Conservation (phyloP, 225 moss, liverwort and hornwort species). For the Sphagnum tenellum region DNA sequence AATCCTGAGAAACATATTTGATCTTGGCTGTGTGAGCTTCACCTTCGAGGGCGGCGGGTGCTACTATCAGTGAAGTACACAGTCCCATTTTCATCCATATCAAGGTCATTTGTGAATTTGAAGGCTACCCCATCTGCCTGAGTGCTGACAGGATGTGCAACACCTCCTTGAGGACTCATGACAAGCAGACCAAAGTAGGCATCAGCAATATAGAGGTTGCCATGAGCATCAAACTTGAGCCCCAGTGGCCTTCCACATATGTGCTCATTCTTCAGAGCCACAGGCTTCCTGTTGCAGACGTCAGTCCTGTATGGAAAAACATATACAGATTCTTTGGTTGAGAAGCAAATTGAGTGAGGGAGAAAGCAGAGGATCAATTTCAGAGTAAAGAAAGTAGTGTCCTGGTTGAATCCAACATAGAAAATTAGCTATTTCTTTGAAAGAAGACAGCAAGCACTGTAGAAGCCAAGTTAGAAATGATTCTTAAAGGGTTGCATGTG, state of each 20-base stretch:
- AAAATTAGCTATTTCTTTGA: too few relatives aligned
- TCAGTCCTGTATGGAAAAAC: conserved; percentile 25
- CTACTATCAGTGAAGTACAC: conserved; percentile 74
- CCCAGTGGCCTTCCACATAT: conserved; percentile 78
- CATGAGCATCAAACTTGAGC: conserved; percentile 55
- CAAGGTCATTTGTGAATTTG: conserved; percentile 69
- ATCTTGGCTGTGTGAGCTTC: too few relatives aligned
- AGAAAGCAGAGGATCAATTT: not conserved
- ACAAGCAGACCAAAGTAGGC: conserved; percentile 70
- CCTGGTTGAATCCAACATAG: too few relatives aligned
- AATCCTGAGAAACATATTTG: too few relatives aligned
- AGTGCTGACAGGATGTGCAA: conserved; percentile 42
- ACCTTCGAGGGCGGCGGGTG: conserved; percentile 39
- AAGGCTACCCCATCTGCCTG: conserved; percentile 42
- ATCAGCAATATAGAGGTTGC: conserved; percentile 67
- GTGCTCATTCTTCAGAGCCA: conserved; percentile 38
- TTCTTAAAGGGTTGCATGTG: too few relatives aligned
- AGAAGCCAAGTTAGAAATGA: too few relatives aligned
- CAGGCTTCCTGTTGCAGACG: conserved; percentile 31
- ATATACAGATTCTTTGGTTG: not conserved
- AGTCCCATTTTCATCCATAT: conserved; percentile 68
- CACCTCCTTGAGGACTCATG: conserved; percentile 57
- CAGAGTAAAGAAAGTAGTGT: too few relatives aligned
- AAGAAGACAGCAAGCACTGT: too few relatives aligned
- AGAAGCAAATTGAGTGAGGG: too few relatives aligned